Conservation (phyloP, 1,284 basidiomycete genomes). For the Cutaneotrichosporon sp. region DNA sequence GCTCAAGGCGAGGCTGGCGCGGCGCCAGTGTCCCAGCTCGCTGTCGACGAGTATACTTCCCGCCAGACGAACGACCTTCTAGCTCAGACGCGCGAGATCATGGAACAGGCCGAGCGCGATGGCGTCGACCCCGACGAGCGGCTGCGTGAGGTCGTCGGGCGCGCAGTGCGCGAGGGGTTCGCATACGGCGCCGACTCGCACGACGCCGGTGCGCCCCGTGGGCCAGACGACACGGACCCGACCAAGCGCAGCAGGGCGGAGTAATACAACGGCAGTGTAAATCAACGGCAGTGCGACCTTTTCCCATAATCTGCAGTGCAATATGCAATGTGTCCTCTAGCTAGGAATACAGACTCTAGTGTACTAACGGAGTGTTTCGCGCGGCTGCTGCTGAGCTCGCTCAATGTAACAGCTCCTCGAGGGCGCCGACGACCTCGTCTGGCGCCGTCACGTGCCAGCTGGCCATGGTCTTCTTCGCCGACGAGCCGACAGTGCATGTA, state of each 20-base stretch:
- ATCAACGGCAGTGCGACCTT: too few relatives aligned
- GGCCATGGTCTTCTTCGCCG: conserved; percentile 78
- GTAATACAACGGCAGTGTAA: not conserved
- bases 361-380: too few relatives aligned
- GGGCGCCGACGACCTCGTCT: conserved; percentile 45
- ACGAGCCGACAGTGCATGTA: conserved; percentile 79
- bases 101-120: conserved; percentile 39
- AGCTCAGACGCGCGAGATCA: conserved; percentile 57
- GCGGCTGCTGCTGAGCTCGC: too few relatives aligned
- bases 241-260: conserved; percentile 6
- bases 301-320: too few relatives aligned
- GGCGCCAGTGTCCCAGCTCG: conserved; percentile 58
- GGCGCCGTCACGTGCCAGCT: conserved; percentile 74
- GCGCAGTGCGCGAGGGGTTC: conserved; percentile 38
- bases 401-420: conserved; percentile 30
- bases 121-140: conserved; percentile 42
- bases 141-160: conserved; percentile 40
- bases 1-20: not conserved
- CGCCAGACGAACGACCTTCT: conserved; percentile 65
- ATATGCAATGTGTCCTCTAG: not conserved
- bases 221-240: not conserved
- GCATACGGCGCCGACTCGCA: conserved; percentile 18
- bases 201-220: not conserved
- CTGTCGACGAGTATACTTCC: conserved; percentile 64
- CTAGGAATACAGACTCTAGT: too few relatives aligned